Base-by-base conservation (phyloP, 257 asterid genomes). In the Lavandula angustifolia region DNA sequence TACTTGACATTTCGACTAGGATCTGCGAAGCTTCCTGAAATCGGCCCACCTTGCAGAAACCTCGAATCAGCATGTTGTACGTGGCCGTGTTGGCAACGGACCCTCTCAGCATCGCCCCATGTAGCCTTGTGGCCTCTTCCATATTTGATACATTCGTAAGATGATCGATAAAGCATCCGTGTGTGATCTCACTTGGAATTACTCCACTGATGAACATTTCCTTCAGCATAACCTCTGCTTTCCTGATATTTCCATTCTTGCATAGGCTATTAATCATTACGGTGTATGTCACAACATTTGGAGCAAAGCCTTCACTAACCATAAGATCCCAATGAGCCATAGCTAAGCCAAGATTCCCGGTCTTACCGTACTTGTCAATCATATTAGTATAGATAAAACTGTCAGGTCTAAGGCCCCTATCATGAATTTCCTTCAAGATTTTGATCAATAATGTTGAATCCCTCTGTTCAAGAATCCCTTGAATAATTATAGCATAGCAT, bases 161-260 rank as follows among this genome's bases (percentile, higher is more conserved):
- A 70, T 84, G 82, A 77, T 89, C 92, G 13, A 92, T 95, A 68
- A 92, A 80, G 77, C 96, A 85, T 29, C 95, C 92, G 49, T 82
- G 87, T 4, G 97, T 87, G 53, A 85, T 62, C 68, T 83, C 83
- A 67, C 85, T 87, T 41, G 97, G 96, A 29, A 76, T 41, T 72
- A 84, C 53, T n/a, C 95, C 94, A 4, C 50, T 66, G 14, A 37
- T 60, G 13, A 80, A 40, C 99, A 89, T 89, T 74, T 85, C 87
- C 73, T 74, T 78, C 60, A 76, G 78, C 40, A 92, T 73, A 48
- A 49, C 64, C 82, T 82, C 85, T 0, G 96, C 99, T 76, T 76
- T 76, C 38, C 82, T 82, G 0, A 72, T 71, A 60, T 49, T 80
- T 49, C 96, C 97, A 1, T 80, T 80, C 70, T 81, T 87, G 35